Base-by-base conservation (phyloP, 495 filamentous ascomycete genomes). In the Lepraria neglecta region DNA sequence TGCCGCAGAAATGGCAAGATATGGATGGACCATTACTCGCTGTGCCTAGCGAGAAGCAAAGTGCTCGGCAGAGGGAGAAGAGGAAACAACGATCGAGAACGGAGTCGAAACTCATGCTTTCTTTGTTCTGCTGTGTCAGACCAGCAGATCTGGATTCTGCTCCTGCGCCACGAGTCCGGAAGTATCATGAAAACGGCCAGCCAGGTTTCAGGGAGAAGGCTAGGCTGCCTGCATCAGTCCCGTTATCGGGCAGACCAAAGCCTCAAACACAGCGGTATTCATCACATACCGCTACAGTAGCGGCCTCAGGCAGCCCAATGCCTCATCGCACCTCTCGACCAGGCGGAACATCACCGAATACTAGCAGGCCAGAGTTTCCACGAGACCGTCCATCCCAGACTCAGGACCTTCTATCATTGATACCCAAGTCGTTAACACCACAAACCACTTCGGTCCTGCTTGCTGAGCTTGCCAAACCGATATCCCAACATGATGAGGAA, bases 381-480 rank as follows among this genome's bases (percentile, higher is more conserved):
- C 62, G 46, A 64, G 69, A 61, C 76, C 76, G 35, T 71, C 74
- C 73, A 76, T 80, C 67, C 60, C 75, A 72, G 68, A 86, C 74
- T 4, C 66, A 68, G 27, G 64, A 74, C 24, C 72, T 86, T 45
- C 73, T 89, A 12, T 80, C 85, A 6, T 77, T 90, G 66, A 88
- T 95, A 60, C 89, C 90, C 2, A 60, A 74, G 9, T 71, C 73
- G 17, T 76, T 87, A 17, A 78, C 81, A 0, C 87, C 87, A 3
- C 76, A 83, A 71, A 88, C 81, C 19, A 85, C 84, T 19, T 85
- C 85, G 7, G 68, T 73, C 24, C 78, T 92, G 31, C 78, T 89
- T 45, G 76, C 81, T 35, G 92, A 96, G 70, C 77, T 97, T 4
- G 83, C 84, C 15, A 96, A 95, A 68, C 90, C 92, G 12, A 80